A percentile compares a stretch with the other conserved stretches of the same genome.
These are phyloP conservation scores for Alternaria gaisen DNA, from an alignment of 2,329 filamentous ascomycete species.

Conservation along the genomic window DNA sequence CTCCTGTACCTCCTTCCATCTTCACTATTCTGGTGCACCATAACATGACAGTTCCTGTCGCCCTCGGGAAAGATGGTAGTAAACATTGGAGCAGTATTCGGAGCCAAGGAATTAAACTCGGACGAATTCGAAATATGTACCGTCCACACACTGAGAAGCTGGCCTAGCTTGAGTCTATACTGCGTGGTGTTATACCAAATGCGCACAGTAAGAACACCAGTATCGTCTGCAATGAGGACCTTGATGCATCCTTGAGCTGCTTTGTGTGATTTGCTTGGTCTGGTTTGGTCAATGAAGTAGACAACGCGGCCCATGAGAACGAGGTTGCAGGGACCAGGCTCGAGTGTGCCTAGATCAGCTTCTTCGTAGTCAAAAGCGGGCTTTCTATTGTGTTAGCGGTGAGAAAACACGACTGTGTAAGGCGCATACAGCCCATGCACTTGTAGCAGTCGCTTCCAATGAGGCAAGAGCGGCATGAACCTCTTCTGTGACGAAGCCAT, in stretches of 20 bases:
- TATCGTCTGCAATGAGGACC: conserved; percentile 65
- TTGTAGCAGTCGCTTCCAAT: conserved; percentile 29
- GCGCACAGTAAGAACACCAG: conserved; percentile 63
- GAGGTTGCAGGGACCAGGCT: conserved; percentile 61
- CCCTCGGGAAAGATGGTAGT: conserved; percentile 68
- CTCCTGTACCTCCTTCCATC: conserved; percentile 55
- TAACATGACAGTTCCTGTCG: conserved; percentile 62
- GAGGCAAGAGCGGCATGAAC: conserved; percentile 53
- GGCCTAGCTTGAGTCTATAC: conserved; percentile 61
- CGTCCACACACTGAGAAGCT: conserved; percentile 66
- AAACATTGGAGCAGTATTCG: conserved; percentile 58
- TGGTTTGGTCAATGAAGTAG: conserved; percentile 61
- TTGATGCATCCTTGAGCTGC: conserved; percentile 63
- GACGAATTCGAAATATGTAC: conserved; percentile 61
- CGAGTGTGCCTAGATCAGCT: conserved; percentile 57
- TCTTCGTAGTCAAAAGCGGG: conserved; percentile 60
- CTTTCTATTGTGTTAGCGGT: conserved; percentile 43
- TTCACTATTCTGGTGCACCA: conserved; percentile 61
- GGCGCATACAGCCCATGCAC: conserved; percentile 24
- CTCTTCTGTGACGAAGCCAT: conserved; percentile 64
- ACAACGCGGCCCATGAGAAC: conserved; percentile 65
- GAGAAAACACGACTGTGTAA: background rate
- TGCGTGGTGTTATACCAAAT: conserved; percentile 59
- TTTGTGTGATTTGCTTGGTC: conserved; percentile 54
- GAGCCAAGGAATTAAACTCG: conserved; percentile 53